These are phyloP conservation scores for Panellus pusillus DNA, from an alignment of 768 basidiomycete species.

Conservation along the genomic window DNA sequence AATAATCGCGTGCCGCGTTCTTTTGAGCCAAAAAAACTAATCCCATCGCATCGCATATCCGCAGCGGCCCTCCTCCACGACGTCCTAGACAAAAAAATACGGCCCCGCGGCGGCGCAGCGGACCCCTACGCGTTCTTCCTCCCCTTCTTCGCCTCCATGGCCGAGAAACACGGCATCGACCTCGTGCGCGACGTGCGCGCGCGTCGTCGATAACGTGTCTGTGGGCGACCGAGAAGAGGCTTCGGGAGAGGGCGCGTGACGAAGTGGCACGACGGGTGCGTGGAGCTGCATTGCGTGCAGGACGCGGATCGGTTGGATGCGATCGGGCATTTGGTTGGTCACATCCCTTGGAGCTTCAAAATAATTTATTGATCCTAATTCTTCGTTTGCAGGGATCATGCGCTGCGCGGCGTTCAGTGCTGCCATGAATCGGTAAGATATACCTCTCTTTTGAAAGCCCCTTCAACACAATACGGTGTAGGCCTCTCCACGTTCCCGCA, in stretches of 20 bases:
- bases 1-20: too few species aligned
- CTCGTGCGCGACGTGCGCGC: conserved; percentile 58
- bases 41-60: too few species aligned
- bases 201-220: conserved; percentile 78
- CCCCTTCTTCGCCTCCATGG: conserved; percentile 58
- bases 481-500: conserved; percentile 47
- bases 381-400: too few species aligned
- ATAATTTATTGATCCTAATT: too few species aligned
- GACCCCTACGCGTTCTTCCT: conserved; percentile 68
- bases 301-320: conserved; percentile 55
- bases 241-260: conserved; percentile 43
- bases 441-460: too few species aligned
- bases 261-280: conserved; percentile 9
- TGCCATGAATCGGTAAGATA: conserved; percentile 35
- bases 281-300: conserved; percentile 9
- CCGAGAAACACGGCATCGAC: conserved; percentile 46
- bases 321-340: conserved; percentile 55
- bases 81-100: conserved; percentile 85
- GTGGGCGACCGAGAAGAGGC: conserved; percentile 80
- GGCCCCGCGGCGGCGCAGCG: conserved; percentile 53
- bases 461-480: conserved; percentile 20
- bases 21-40: too few species aligned
- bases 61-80: conserved; percentile 86
- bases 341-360: too few species aligned
- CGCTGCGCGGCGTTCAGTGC: conserved; percentile 52